A percentile compares a stretch with the other conserved stretches of the same genome.
Evolutionary conservation across 768 basidiomycete genomes (phyloP).

Genomic region (Pholiota conissans): DNA sequence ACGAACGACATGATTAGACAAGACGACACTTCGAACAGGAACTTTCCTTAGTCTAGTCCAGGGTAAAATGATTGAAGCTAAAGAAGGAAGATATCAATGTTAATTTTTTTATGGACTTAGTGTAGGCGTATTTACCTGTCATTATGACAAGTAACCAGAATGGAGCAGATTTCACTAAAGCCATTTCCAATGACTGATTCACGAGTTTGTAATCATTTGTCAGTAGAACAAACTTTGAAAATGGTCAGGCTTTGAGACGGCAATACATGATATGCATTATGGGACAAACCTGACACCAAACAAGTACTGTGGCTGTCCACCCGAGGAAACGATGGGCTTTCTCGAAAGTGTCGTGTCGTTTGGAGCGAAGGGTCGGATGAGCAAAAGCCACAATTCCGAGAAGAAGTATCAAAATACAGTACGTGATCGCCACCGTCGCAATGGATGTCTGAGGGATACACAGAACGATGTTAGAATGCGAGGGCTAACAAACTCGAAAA

Average conservation of each 20-base stretch:
- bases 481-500: neutral
- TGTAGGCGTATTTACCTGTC: constrained; percentile 31
- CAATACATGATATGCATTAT: neutral
- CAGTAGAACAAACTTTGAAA: constrained; percentile 43
- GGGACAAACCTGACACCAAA: constrained; percentile 53
- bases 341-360: constrained; percentile 55
- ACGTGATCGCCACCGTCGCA: constrained; percentile 50
- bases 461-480: neutral
- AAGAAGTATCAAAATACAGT: constrained; percentile 48
- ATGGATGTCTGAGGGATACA: constrained; percentile 41
- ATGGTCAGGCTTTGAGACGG: neutral
- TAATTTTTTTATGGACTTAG: neutral
- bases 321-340: constrained; percentile 56
- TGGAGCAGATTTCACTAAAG: constrained; percentile 42
- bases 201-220: constrained; percentile 50
- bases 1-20: constrained; percentile 58
- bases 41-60: constrained; percentile 62
- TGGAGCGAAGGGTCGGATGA: constrained; percentile 45
- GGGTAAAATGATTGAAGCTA: constrained; percentile 54
- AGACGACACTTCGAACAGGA: constrained; percentile 48
- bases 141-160: constrained; percentile 60
- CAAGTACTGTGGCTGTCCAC: constrained; percentile 51
- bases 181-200: constrained; percentile 38
- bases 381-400: constrained; percentile 52
- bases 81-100: neutral